phyloP scores from a whole-genome alignment of 768 basidiomycete genomes.

The Suillus plorans region DNA sequence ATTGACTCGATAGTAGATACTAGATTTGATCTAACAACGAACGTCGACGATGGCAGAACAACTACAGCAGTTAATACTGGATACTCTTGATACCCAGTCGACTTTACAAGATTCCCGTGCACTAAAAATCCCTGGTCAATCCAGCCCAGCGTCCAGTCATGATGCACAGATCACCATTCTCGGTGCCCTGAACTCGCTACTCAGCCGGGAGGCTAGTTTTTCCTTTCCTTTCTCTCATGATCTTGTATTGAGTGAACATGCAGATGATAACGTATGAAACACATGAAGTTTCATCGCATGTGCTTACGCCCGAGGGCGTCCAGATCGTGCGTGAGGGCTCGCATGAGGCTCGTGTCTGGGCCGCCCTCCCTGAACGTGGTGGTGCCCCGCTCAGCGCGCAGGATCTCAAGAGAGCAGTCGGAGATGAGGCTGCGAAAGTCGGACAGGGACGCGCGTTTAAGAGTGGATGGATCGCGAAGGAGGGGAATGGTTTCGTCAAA shows the following conservation, averaged over 20 bases:
- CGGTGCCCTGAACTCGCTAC: conserved; percentile 88
- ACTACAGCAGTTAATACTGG: conserved; percentile 78
- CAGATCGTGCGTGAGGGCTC: conserved; percentile 82
- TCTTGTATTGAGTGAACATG: conserved; percentile 15
- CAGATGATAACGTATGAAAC: conserved; percentile 85
- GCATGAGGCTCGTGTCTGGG: conserved; percentile 95
- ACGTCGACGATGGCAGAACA: conserved; percentile 61
- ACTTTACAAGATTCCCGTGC: conserved; percentile 68
- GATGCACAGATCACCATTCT: conserved; percentile 85
- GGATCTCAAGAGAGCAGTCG: conserved; percentile 73
- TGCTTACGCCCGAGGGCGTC: conserved; percentile 78
- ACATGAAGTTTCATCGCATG: conserved; percentile 73
- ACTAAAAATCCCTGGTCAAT: conserved; percentile 65
- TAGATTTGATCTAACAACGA: conserved; percentile 8
- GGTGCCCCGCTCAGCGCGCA: conserved; percentile 64
- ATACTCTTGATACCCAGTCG: conserved; percentile 58
- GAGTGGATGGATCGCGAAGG: conserved; percentile 94
- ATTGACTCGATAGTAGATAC: conserved; percentile 4
- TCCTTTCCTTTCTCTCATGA: conserved; percentile 2
- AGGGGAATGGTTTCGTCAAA: conserved; percentile 84
- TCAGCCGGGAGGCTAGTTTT: conserved; percentile 73
- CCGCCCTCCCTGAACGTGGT: conserved; percentile 71
- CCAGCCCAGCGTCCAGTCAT: conserved; percentile 54
- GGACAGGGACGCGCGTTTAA: conserved; percentile 97
- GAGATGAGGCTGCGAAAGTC: conserved; percentile 87